Percentiles rank a stretch among this genome's conserved stretches.
Evolutionary conservation across 371 early-diverging fungal species (phyloP).

Genomic region (Mucor racemosus): DNA sequence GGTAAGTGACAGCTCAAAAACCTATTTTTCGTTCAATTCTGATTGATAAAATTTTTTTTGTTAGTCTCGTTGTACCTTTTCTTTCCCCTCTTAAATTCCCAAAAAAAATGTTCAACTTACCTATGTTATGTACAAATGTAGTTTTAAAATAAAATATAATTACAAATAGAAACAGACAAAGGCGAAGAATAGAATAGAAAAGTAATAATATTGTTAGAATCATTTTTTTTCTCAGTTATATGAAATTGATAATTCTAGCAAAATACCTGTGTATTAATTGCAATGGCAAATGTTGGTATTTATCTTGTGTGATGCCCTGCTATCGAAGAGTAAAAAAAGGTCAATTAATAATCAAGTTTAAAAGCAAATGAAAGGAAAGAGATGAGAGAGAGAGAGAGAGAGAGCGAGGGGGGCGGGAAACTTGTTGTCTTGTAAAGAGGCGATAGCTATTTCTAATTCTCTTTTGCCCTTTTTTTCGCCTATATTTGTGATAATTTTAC

Average conservation of each 20-base stretch:
- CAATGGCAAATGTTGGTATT: background rate
- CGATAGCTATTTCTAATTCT: no score
- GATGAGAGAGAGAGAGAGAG: background rate
- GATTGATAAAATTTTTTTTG: background rate
- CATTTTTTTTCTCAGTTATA: background rate
- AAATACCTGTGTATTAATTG: background rate
- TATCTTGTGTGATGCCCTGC: background rate
- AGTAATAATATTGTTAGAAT: background rate
- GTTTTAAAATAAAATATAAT: background rate
- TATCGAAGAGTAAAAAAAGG: background rate
- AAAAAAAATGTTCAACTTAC: background rate
- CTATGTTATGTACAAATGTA: background rate
- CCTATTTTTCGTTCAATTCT: background rate
- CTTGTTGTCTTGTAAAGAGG: no score
- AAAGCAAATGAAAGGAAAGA: background rate
- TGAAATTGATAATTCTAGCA: background rate
- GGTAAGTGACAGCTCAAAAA: slow-evolving; percentile 14
- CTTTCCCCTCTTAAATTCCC: background rate
- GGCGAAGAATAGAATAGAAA: background rate
- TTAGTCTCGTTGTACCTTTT: background rate
- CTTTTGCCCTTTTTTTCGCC: background rate
- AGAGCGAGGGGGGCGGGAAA: background rate
- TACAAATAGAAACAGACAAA: background rate
- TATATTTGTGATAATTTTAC: background rate
- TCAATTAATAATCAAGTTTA: background rate